These are phyloP conservation scores for Coemansia sp. DNA, from an alignment of 192 early-diverging fungal species.

Conservation along the genomic window DNA sequence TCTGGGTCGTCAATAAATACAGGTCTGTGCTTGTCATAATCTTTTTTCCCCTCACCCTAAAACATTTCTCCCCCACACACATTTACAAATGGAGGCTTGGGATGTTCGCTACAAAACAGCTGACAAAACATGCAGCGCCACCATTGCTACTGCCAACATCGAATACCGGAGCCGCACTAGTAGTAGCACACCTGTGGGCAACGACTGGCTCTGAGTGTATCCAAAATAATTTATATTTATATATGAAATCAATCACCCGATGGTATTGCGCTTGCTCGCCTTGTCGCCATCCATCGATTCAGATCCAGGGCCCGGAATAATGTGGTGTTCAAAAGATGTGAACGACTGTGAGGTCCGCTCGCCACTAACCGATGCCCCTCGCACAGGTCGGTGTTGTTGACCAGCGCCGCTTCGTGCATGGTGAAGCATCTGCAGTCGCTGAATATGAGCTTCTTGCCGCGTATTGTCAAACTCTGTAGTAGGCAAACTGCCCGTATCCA, in stretches of 20 bases:
- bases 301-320: not conserved
- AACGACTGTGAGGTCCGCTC: not conserved
- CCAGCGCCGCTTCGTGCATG: not conserved
- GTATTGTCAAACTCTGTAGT: not conserved
- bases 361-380: not conserved
- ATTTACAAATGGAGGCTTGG: not conserved
- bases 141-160: not conserved
- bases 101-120: not conserved
- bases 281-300: not conserved
- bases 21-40: not conserved
- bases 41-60: not conserved
- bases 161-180: not conserved
- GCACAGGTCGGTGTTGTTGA: not conserved
- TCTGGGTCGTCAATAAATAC: not conserved
- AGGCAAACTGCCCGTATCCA: not conserved
- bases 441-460: not conserved
- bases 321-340: not conserved
- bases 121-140: not conserved
- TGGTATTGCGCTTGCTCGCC: slow-evolving; percentile 33
- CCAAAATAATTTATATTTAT: not conserved
- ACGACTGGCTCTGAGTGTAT: not conserved
- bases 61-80: not conserved
- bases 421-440: not conserved
- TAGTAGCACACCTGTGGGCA: slow-evolving; percentile 1
- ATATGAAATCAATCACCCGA: slow-evolving; percentile 13